Conservation (phyloP, 352 stramenopile genomes). For the Pythium monospermum region DNA sequence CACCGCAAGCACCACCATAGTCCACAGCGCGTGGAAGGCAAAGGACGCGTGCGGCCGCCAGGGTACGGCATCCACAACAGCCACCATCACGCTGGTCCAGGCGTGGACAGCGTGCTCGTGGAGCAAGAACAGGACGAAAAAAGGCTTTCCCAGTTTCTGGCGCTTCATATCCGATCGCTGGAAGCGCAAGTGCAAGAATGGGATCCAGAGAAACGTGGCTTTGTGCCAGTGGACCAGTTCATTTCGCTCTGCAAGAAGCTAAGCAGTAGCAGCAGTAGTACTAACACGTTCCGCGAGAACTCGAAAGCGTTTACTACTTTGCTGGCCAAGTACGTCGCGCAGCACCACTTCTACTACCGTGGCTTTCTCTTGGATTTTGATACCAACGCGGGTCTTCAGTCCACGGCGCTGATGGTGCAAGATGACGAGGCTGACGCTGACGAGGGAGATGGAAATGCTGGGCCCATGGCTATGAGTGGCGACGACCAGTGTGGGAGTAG, state of each 20-base stretch:
- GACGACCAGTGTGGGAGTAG: slow-evolving; percentile 1
- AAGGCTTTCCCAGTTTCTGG: slow-evolving; percentile 40
- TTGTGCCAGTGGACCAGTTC: slow-evolving; percentile 42
- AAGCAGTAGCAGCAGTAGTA: too few relatives aligned
- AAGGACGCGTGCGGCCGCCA: slow-evolving; percentile 22
- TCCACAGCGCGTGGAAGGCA: slow-evolving; percentile 18
- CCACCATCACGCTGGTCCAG: slow-evolving; percentile 10
- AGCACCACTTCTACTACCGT: slow-evolving; percentile 61
- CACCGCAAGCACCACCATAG: slow-evolving; percentile 3
- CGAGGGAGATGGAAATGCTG: background rate
- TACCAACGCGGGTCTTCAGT: slow-evolving; percentile 36
- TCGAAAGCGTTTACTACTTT: slow-evolving; percentile 27
- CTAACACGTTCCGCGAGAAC: slow-evolving; percentile 33
- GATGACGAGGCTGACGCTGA: slow-evolving; percentile 33
- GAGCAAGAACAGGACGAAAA: slow-evolving; percentile 35
- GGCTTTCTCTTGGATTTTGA: slow-evolving; percentile 69
- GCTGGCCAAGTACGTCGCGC: slow-evolving; percentile 46
- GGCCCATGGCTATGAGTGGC: slow-evolving; percentile 18
- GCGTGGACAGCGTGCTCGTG: slow-evolving; percentile 9
- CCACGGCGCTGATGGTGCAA: slow-evolving; percentile 50
- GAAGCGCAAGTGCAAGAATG: slow-evolving; percentile 32
- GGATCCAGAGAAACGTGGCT: slow-evolving; percentile 47
- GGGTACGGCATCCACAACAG: slow-evolving; percentile 22
- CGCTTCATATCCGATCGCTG: slow-evolving; percentile 31
- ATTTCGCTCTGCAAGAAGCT: slow-evolving; percentile 34